Base-by-base conservation (phyloP, 345 rosid species). In the Brassica napus region DNA sequence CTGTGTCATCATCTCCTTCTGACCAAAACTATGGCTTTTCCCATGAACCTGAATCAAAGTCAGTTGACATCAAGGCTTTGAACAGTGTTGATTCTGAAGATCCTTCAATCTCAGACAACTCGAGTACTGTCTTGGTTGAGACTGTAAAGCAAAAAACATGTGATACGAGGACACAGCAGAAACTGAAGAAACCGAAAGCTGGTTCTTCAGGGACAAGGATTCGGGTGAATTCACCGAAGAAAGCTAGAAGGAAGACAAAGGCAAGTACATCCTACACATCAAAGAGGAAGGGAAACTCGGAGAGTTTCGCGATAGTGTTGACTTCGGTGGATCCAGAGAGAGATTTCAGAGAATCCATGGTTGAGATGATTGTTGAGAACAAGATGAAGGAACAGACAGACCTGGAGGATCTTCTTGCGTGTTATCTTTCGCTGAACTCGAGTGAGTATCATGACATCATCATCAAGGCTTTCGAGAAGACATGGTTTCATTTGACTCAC, bases 311-410 rank as follows among this genome's bases (percentile, higher is more conserved):
- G 0, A 83, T 94, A 1, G 93, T 87, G 54, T 83, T 90, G 77
- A 79, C 89, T 2, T 90, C 98, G 9, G 39, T 79, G 54, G 94
- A 94, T 86, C 98, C 98, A 0, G 87, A 82, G 80, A 87, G 73
- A 37, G 97, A 94, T 79, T 93, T 93, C 86, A 87, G 86, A 80
- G 92, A 90, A 8, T 94, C 98, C 6, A 94, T 94, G 96, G 86
- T 82, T 82, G 98, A 92, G 81, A 94, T 94, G 97, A 92, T 94
- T 9, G 77, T 82, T 79, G 98, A 88, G 86, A 88, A 91, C 65
- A 88, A 89, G 42, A 84, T 91, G 24, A 85, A 82, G 54, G 75
- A 81, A 11, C 83, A 89, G 0, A 87, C 86, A 63, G 97, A 90
- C 61, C 76, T 93, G 52, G 98, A 94, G 77, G 89, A 92, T 69